phyloP scores from a whole-genome alignment of 208 protist genomes.

The Trypanosoma conorhini region DNA sequence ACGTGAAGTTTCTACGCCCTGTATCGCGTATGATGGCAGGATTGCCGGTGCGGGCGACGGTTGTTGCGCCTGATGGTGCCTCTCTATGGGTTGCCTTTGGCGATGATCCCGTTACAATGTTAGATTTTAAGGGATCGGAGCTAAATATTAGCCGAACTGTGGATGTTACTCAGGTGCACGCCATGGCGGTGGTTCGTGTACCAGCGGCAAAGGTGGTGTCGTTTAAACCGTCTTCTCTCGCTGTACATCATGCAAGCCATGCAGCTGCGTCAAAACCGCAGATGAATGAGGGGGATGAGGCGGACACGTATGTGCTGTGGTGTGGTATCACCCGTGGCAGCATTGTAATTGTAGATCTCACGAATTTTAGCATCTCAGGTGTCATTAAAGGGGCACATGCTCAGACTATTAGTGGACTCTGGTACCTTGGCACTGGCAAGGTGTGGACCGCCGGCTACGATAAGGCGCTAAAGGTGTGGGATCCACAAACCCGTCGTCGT shows the following conservation, averaged over 20 bases:
- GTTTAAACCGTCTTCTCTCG: constrained; percentile 53
- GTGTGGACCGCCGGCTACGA: constrained; percentile 87
- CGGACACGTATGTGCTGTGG: constrained; percentile 59
- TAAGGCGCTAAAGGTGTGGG: constrained; percentile 85
- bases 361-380: constrained; percentile 41
- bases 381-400: constrained; percentile 67
- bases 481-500: constrained; percentile 73
- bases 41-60: constrained; percentile 55
- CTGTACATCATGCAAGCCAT: constrained; percentile 13
- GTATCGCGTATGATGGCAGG: constrained; percentile 61
- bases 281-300: constrained; percentile 15
- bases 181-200: constrained; percentile 78
- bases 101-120: constrained; percentile 66
- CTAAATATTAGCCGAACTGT: constrained; percentile 52
- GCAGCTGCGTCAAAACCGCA: not conserved
- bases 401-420: constrained; percentile 72
- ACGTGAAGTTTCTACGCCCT: constrained; percentile 24
- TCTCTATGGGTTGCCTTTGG: constrained; percentile 73
- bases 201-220: constrained; percentile 50
- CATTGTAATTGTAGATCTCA: constrained; percentile 75
- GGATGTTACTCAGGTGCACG: constrained; percentile 78
- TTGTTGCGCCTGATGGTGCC: constrained; percentile 58
- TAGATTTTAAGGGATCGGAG: constrained; percentile 61
- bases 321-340: constrained; percentile 74
- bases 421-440: constrained; percentile 67